Conservation (phyloP, 129 eudicot species). For the Artemisia argyi region DNA sequence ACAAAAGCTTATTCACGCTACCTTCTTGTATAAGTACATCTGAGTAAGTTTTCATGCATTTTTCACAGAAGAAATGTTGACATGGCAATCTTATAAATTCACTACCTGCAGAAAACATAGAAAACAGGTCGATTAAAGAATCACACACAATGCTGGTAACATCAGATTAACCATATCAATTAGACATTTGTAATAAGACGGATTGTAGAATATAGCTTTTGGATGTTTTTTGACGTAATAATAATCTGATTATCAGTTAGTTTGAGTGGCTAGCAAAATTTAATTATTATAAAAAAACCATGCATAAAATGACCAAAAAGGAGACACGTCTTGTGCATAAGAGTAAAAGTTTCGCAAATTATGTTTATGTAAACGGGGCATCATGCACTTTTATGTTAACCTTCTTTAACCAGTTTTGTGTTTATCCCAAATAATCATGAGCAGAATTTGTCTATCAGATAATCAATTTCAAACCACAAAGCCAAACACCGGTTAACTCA, state of each 20-base stretch:
- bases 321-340: not conserved
- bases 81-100: constrained; percentile 86
- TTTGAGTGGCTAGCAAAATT: not conserved
- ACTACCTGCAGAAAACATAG: constrained; percentile 41
- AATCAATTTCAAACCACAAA: not conserved
- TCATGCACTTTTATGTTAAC: too few relatives aligned
- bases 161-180: not conserved
- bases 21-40: constrained; percentile 72
- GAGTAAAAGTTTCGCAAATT: not conserved
- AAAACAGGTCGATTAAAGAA: constrained; percentile 16
- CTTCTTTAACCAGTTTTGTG: too few relatives aligned
- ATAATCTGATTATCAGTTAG: not conserved
- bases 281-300: not conserved
- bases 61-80: constrained; percentile 84
- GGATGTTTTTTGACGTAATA: not conserved
- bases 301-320: constrained; percentile 1
- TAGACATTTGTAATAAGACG: not conserved
- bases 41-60: constrained; percentile 73
- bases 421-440: too few relatives aligned
- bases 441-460: not conserved
- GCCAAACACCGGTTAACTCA: not conserved
- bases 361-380: not conserved
- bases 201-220: not conserved
- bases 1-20: constrained; percentile 56
- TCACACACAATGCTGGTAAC: not conserved